A percentile compares a stretch with the other conserved stretches of the same genome.
Conservation (phyloP, 164 flowering plant genomes). For the Tinospora cordifolia region DNA sequence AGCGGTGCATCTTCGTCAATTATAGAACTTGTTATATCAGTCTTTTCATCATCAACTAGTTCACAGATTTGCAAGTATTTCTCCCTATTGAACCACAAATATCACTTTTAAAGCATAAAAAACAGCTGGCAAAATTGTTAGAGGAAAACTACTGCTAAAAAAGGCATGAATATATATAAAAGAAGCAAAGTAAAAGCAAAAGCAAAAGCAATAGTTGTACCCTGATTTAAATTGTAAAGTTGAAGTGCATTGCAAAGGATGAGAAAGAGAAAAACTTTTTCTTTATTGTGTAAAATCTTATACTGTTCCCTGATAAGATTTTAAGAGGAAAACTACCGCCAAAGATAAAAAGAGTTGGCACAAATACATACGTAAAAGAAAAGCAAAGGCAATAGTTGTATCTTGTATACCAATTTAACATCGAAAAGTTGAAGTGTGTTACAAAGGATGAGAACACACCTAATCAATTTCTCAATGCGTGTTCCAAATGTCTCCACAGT, state of each 20-base stretch:
- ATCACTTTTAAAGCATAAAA: conserved; percentile 5
- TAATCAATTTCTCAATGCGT: conserved; percentile 85
- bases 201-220: not conserved
- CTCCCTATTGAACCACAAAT: conserved; percentile 51
- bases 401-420: too few relatives aligned
- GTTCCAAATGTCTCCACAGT: conserved; percentile 97
- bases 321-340: too few relatives aligned
- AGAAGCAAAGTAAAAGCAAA: not conserved
- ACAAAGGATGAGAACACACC: too few relatives aligned
- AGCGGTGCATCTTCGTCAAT: conserved; percentile 91
- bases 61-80: conserved; percentile 89
- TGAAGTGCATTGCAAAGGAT: not conserved
- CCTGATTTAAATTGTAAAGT: not conserved
- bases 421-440: too few relatives aligned
- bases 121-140: not conserved
- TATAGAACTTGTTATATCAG: conserved; percentile 65
- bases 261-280: not conserved
- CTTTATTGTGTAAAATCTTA: not conserved
- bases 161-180: not conserved
- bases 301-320: not conserved
- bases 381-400: too few relatives aligned
- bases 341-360: too few relatives aligned
- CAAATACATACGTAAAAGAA: too few relatives aligned
- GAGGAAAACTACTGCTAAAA: not conserved
- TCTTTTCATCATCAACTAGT: conserved; percentile 81